Percentiles rank a stretch among this genome's conserved stretches.
Conservation (phyloP, 2,329 filamentous ascomycete species). For the Orbilia brochopaga region DNA sequence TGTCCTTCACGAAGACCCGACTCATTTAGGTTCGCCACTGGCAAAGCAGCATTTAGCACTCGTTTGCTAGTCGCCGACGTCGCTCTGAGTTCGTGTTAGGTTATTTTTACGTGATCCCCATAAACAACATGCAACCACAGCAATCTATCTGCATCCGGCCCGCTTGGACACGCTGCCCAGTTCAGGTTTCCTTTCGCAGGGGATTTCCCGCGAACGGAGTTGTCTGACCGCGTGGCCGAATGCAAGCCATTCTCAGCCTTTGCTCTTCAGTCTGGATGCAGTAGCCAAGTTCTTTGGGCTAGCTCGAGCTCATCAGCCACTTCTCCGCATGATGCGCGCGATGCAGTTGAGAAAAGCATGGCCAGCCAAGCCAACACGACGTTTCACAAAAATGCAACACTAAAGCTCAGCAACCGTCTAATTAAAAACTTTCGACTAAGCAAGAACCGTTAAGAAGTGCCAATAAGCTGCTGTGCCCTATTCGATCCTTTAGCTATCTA, state of each 20-base stretch:
- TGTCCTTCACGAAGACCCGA: not conserved
- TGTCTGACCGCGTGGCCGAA: not conserved
- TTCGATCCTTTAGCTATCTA: too few species aligned
- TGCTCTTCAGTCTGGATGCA: not conserved
- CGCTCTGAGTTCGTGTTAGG: slow-evolving; percentile 33
- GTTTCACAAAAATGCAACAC: not conserved
- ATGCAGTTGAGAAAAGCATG: too few species aligned
- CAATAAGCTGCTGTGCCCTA: too few species aligned
- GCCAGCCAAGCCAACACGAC: not conserved
- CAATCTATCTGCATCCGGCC: slow-evolving; percentile 1
- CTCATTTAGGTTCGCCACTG: not conserved
- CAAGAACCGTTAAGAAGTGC: too few species aligned
- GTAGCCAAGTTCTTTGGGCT: not conserved
- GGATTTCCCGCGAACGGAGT: not conserved
- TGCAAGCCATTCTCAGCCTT: not conserved
- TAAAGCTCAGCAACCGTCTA: not conserved
- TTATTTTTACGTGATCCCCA: slow-evolving; percentile 50
- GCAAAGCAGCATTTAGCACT: not conserved
- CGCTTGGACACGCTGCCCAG: slow-evolving; percentile 21
- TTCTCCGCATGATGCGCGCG: too few species aligned
- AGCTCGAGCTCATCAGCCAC: too few species aligned
- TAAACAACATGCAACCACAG: not conserved
- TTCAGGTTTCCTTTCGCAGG: not conserved
- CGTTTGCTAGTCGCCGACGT: slow-evolving; percentile 37
- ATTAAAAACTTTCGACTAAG: not conserved